Evolutionary conservation across 2,329 filamentous ascomycete species (phyloP), one percentile per base, ranked within the genome.

Genomic region (Metarhizium anisopliae): DNA sequence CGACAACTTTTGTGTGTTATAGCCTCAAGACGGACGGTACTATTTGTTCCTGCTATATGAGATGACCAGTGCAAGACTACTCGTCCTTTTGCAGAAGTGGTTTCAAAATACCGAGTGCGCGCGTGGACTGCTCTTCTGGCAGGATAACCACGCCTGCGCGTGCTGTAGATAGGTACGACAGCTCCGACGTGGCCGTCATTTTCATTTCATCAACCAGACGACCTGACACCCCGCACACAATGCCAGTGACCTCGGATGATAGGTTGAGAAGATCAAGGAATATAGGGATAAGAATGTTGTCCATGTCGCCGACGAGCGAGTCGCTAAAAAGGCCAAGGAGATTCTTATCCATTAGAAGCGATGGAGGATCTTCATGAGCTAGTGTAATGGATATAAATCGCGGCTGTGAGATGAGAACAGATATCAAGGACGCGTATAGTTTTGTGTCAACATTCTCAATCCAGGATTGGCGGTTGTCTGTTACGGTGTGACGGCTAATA

Each of bases 211-310:
- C 83, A 1, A 91, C 87, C 32, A 97, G 77, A 55, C 85, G 81
- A 30, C 91, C 90, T 0, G 93, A 92, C 2, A 99, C 90, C 32
- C 94, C 93, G 62, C 92, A 96, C 3, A 99, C 90, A 56, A 99
- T 96, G 25, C 93, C 93, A 0, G 92, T 95, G 7, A 90, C 91
- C 69, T 96, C 90, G 47, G 93, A 79, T 0, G 93, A 89, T 45
- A 97, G 75, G 47, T 83, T 84, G 20, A 83, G 84, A 30, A 99
- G 78, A 64, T 97, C 90, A 3, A 99, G 79, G 57, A 91, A 93
- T 62, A 99, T 94, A 1, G 94, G 91, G 2, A 95, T 83, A 38
- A 92, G 77, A 57, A 83, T 83, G 61, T 85, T 85, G 54, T 84
- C 84, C 50, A 82, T 89, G 58, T 86, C 79, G 13, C 90, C 91